A percentile compares a stretch with the other conserved stretches of the same genome.
phyloP scores from a whole-genome alignment of 176 grass and related monocot species.

The Oryza coarctata region DNA sequence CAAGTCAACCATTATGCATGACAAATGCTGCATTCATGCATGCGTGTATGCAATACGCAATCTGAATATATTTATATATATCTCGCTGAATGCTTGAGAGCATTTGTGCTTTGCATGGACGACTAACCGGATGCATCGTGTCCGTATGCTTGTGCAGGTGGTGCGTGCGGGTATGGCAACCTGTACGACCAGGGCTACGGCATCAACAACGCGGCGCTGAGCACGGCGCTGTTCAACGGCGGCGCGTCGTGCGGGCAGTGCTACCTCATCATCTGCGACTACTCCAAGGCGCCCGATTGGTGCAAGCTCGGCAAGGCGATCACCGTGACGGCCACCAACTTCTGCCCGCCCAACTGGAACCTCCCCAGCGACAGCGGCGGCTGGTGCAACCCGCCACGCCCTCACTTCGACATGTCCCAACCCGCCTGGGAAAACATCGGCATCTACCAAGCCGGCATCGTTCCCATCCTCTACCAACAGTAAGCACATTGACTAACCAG shows the following conservation, averaged over 20 bases:
- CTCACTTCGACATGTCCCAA: slow-evolving; percentile 61
- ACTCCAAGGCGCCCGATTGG: not conserved
- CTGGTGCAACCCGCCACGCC: slow-evolving; percentile 40
- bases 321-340: slow-evolving; percentile 45
- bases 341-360: slow-evolving; percentile 47
- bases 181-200: slow-evolving; percentile 54
- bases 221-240: slow-evolving; percentile 48
- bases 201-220: slow-evolving; percentile 44
- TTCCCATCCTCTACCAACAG: slow-evolving; percentile 50
- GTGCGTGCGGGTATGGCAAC: slow-evolving; percentile 56
- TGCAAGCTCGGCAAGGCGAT: slow-evolving; percentile 30
- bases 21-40: not conserved
- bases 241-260: slow-evolving; percentile 60
- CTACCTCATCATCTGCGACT: slow-evolving; percentile 44
- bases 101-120: too few species aligned
- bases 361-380: slow-evolving; percentile 35
- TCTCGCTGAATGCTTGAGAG: too few species aligned
- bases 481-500: not conserved
- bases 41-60: not conserved
- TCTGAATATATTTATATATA: too few species aligned
- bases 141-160: slow-evolving; percentile 9
- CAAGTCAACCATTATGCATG: too few species aligned
- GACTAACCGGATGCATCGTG: not conserved
- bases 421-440: slow-evolving; percentile 46
- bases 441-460: slow-evolving; percentile 30